Base-by-base conservation (phyloP, 1,284 basidiomycete genomes). In the Boletus subluridellus region DNA sequence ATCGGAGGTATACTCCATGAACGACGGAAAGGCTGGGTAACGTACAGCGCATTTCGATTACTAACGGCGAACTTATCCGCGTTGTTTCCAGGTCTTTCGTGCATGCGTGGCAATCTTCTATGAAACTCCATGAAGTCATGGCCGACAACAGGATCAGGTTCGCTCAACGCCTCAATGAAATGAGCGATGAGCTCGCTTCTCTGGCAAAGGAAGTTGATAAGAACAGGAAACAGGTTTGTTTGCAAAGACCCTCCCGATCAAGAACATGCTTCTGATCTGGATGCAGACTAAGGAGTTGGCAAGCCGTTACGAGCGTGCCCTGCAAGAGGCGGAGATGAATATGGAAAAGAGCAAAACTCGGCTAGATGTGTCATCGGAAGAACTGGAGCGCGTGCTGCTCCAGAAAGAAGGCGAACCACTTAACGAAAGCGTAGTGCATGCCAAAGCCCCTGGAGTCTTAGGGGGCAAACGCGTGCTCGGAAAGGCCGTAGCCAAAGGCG, bases 11-110 rank as follows among this genome's bases (percentile, higher is more conserved):
- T 99, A 99, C 74, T 81, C 87, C 8, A 77, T 89, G 70, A 89
- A 85, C 65, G 96, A 98, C 55, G 94, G 92, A 61, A 98, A 98
- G 76, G 94, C 95, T 52, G 96, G 96, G 90, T 95, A 70, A 66
- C 14, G 45, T 52, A 49, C 82, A 64, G 14, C 45, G 11, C 52
- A 50, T 61, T 37, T 54, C 26, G 46, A 46, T 52, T 24, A 54
- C 34, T 15, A 9, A 48, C 46, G 4, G 42, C 48, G 53, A 53
- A 54, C 60, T 67, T 42, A 65, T 35, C 44, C 57, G 37, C 21
- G 51, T 45, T 34, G 56, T 61, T 52, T 8, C 24, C 56, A 94
- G 92, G 34, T 82, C 94, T 52, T 98, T 93, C 73, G 94, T 98
- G 54, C 78, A 79, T 58, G 90, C 94, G 11, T 98, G 94, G 90